Base-by-base conservation (phyloP, 1,284 basidiomycete genomes). In the Malassezia sp. region DNA sequence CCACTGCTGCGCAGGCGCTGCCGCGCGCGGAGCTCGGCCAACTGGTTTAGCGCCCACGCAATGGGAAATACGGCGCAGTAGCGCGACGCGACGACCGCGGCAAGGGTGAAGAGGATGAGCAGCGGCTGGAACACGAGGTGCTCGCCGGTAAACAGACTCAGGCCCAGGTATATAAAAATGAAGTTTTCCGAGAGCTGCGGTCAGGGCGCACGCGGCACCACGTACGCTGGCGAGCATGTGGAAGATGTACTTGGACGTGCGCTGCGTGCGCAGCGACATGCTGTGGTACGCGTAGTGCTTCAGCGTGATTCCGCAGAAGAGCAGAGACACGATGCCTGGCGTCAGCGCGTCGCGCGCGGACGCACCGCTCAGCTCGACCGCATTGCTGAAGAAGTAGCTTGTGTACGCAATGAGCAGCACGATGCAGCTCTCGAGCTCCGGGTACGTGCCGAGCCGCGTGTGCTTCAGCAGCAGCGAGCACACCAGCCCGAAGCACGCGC, bases 231-330 rank as follows among this genome's bases (percentile, higher is more conserved):
- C 62, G 10, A 70, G 53, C 3, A 66, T 70, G 37, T 67, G 63
- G 49, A 70, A 65, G 14, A 60, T 88, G 75, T 90, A 93, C 70
- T 91, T 89, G n/a, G 85, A 88, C 10, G 89, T 85, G 34, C 84
- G 78, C 67, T 97, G 93, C 0, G 93, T 96, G 44, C 85, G 80
- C 21, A 79, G 79, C 4, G 89, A 95, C 91, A 99, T 99, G 47
- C 87, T 97, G 75, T 96, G 90, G 71, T 95, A 96, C 3, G 91
- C 91, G 66, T 99, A 97, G 71, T 97, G 93, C 73, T 97, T 97
- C 62, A 99, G 79, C 1, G 91, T 99, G 72, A 99, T 95, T 51
- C 91, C 91, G 71, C 91, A 97, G 76, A 99, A 96, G 27, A 97
- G 79, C 23, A 97, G 80, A 0, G 90, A 95, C 31, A 97, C 91